phyloP scores from a whole-genome alignment of 1,284 basidiomycete genomes.

The Earliella scabrosa region DNA sequence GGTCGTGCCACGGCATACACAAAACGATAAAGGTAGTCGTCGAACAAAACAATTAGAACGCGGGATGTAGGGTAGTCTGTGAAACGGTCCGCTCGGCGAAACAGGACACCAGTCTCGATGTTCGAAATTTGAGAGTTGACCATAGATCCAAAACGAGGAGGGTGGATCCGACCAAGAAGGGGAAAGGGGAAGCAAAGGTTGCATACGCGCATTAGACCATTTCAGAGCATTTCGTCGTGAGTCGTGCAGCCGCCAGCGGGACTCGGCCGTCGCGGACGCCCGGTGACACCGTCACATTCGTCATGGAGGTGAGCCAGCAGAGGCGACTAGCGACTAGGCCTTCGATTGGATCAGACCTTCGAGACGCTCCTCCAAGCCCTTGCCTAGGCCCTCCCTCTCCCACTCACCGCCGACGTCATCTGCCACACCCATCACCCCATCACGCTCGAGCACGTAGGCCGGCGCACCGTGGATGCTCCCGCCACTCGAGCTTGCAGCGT shows the following conservation, averaged over 20 bases:
- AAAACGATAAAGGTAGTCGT: slow-evolving; percentile 15
- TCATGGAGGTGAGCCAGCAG: neutral
- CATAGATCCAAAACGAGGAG: neutral
- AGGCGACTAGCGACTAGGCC: slow-evolving; percentile 22
- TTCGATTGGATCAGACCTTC: slow-evolving; percentile 50
- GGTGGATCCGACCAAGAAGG: slow-evolving; percentile 1
- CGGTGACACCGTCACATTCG: slow-evolving; percentile 1
- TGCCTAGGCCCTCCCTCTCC: slow-evolving; percentile 81
- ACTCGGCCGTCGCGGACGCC: neutral
- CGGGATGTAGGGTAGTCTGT: slow-evolving; percentile 12
- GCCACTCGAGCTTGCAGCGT: slow-evolving; percentile 31
- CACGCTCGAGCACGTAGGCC: slow-evolving; percentile 28
- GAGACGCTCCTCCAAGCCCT: slow-evolving; percentile 79
- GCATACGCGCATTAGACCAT: slow-evolving; percentile 13
- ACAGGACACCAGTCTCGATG: neutral
- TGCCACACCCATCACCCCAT: slow-evolving; percentile 30
- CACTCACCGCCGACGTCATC: slow-evolving; percentile 79
- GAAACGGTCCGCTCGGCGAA: slow-evolving; percentile 15
- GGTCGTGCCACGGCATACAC: neutral
- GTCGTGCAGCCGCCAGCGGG: neutral
- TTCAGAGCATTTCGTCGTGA: slow-evolving; percentile 5
- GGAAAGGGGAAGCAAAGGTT: neutral
- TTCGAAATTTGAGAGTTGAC: neutral
- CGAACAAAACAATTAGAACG: slow-evolving; percentile 15
- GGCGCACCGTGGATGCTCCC: slow-evolving; percentile 31